A percentile compares a stretch with the other conserved stretches of the same genome.
Conservation (phyloP, 2,329 filamentous ascomycete genomes). For the Alternaria infectoria region DNA sequence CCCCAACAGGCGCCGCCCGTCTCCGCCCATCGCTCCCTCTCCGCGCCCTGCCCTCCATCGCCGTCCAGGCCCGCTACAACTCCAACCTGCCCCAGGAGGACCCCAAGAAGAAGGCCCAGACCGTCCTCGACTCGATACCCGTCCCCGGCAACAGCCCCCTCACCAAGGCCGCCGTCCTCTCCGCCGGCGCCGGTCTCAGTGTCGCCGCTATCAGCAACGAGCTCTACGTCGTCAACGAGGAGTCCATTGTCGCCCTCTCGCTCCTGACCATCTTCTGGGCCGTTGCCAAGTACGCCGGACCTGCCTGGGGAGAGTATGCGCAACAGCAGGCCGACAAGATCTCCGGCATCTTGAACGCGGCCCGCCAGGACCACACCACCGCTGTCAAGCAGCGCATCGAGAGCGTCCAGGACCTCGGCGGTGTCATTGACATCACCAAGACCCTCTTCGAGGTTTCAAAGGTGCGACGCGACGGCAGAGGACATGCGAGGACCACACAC, state of each 20-base stretch:
- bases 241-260: slow-evolving; percentile 92
- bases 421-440: slow-evolving; percentile 97
- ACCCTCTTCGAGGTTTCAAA: slow-evolving; percentile 96
- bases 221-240: slow-evolving; percentile 99
- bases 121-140: slow-evolving; percentile 89
- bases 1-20: slow-evolving; percentile 78
- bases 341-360: slow-evolving; percentile 92
- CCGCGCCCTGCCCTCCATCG: slow-evolving; percentile 76
- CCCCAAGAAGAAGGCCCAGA: slow-evolving; percentile 96
- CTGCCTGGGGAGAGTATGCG: slow-evolving; percentile 91
- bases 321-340: slow-evolving; percentile 88
- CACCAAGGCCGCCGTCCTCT: slow-evolving; percentile 97
- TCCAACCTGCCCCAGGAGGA: slow-evolving; percentile 84
- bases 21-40: slow-evolving; percentile 77
- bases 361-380: slow-evolving; percentile 90
- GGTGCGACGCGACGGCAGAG: slow-evolving; percentile 63
- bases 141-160: slow-evolving; percentile 90
- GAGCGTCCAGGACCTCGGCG: slow-evolving; percentile 91
- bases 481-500: slow-evolving; percentile 17
- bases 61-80: slow-evolving; percentile 71
- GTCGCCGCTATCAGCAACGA: slow-evolving; percentile 98
- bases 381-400: slow-evolving; percentile 94
- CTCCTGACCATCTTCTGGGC: slow-evolving; percentile 91
- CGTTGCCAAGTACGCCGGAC: slow-evolving; percentile 91
- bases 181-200: slow-evolving; percentile 85